Evolutionary conservation across 345 rosid species (phyloP).

Genomic region (Eutrema japonicum): DNA sequence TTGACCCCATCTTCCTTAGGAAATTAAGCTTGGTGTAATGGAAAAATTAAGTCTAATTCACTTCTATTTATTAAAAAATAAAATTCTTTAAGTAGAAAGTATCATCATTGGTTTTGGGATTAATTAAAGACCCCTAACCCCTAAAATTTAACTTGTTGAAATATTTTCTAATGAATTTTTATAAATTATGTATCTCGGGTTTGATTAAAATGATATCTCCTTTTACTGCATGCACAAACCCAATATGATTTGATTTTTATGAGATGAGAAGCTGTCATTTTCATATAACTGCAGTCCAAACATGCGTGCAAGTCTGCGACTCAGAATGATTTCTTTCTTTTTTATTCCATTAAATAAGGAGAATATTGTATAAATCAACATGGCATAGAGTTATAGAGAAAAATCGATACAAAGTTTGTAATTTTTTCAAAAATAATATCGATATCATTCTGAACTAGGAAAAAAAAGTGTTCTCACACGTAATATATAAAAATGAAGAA

Average conservation of each 20-base stretch:
- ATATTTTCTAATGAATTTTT: neutral
- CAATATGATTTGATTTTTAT: neutral
- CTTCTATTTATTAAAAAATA: neutral
- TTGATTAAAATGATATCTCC: constrained; percentile 5
- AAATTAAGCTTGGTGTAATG: constrained; percentile 5
- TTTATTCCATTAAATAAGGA: neutral
- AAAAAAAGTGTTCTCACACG: neutral
- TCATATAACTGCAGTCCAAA: constrained; percentile 32
- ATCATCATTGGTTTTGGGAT: neutral
- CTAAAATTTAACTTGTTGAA: neutral
- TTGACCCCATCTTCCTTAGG: constrained; percentile 17
- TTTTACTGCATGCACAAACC: constrained; percentile 39
- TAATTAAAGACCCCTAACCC: neutral
- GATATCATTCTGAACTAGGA: neutral
- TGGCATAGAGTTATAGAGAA: neutral
- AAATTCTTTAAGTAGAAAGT: neutral
- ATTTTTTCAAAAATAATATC: neutral
- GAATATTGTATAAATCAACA: neutral
- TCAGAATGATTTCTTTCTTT: neutral
- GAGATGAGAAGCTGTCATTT: constrained; percentile 40
- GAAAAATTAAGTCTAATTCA: neutral
- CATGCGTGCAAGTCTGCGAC: constrained; percentile 36
- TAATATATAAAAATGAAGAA: neutral
- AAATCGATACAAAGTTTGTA: neutral
- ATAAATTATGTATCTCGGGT: neutral